Evolutionary conservation across 306 rosid genomes (phyloP).

Genomic region (Casuarina cunninghamiana): DNA sequence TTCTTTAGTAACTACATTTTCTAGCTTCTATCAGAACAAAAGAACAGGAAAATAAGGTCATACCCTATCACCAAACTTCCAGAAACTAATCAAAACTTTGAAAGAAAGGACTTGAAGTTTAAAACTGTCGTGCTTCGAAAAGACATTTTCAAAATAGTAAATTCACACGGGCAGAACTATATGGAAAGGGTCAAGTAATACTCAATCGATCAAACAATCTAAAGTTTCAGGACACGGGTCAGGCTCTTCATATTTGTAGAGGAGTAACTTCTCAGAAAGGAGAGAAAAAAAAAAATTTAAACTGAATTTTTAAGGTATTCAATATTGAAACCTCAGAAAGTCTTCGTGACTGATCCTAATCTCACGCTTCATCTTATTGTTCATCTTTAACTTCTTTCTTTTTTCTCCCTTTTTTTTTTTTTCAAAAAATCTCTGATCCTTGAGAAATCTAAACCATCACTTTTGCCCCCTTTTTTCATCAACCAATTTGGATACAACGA

Average conservation of each 20-base stretch:
- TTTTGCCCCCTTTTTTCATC: background rate
- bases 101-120: background rate
- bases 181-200: background rate
- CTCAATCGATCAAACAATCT: background rate
- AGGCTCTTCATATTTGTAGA: background rate
- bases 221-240: background rate
- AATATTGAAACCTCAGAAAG: background rate
- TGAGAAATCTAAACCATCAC: background rate
- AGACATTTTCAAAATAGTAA: background rate
- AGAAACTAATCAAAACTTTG: background rate
- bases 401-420: too few relatives aligned
- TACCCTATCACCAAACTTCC: slow-evolving; percentile 11
- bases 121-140: background rate
- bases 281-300: background rate
- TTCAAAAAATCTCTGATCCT: background rate
- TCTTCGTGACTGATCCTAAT: background rate
- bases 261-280: background rate
- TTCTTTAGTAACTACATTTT: background rate
- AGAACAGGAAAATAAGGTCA: background rate
- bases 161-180: background rate
- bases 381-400: too few relatives aligned
- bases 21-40: background rate
- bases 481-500: background rate
- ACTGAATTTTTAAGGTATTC: background rate
- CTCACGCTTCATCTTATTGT: background rate